Conservation (phyloP, 441 rosid genomes). For the Populus hybrid region DNA sequence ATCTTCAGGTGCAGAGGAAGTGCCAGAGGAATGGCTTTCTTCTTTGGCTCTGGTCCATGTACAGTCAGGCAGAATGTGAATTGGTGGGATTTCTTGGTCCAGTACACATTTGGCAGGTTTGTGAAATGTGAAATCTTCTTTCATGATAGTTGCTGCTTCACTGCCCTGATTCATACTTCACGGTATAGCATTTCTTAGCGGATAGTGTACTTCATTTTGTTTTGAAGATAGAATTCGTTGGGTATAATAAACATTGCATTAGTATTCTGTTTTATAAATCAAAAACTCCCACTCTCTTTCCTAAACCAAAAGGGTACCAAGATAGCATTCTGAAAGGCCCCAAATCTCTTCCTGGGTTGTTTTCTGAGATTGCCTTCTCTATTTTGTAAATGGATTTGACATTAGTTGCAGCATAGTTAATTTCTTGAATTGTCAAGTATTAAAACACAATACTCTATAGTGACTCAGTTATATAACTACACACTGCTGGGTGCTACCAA, state of each 20-base stretch:
- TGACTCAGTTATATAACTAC: no score
- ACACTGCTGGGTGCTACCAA: background rate
- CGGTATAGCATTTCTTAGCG: background rate
- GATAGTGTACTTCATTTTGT: background rate
- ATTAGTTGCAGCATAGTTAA: background rate
- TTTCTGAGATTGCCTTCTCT: background rate
- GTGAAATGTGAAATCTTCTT: constrained; percentile 9
- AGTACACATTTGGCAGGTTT: constrained; percentile 79
- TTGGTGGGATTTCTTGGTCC: constrained; percentile 65
- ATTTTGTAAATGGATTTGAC: background rate
- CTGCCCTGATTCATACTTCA: background rate
- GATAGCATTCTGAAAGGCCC: background rate
- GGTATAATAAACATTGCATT: background rate
- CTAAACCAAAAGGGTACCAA: background rate
- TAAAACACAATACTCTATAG: background rate
- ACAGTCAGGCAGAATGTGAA: constrained; percentile 43
- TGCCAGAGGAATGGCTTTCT: constrained; percentile 40
- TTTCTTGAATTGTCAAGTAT: background rate
- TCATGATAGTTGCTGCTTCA: constrained; percentile 1
- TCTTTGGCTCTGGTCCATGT: constrained; percentile 43
- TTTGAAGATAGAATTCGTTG: background rate
- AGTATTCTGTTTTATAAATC: background rate
- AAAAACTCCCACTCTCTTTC: background rate
- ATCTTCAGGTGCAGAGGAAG: constrained; percentile 51
- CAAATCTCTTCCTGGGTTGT: background rate